Conservation (phyloP, 2,329 filamentous ascomycete species). For the Penicillium hordei region DNA sequence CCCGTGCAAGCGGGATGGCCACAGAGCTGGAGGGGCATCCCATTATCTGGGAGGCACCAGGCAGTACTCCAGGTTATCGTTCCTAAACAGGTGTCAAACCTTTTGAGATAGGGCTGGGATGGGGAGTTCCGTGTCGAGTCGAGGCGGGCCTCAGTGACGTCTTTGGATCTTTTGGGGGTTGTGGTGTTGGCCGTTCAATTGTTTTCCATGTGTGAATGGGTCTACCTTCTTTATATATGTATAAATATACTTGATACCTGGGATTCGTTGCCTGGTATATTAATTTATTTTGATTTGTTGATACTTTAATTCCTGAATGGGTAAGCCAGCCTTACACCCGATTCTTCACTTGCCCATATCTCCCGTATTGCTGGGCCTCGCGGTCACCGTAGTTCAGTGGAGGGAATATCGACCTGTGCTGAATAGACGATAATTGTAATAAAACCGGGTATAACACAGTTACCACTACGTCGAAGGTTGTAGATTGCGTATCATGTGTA, state of each 20-base stretch:
- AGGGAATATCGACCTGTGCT: neutral
- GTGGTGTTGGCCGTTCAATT: neutral
- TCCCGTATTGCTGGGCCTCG: neutral
- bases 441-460: neutral
- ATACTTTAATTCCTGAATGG: neutral
- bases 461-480: neutral
- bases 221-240: neutral
- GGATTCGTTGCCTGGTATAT: neutral
- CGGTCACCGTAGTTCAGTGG: neutral
- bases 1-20: neutral
- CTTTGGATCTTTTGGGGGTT: neutral
- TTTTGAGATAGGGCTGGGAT: neutral
- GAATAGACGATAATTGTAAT: neutral
- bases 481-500: neutral
- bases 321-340: neutral
- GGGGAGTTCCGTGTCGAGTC: neutral
- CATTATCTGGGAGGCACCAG: slow-evolving; percentile 8
- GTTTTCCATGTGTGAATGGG: neutral
- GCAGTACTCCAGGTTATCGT: neutral
- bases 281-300: neutral
- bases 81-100: neutral
- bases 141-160: neutral
- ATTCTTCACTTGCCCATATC: neutral
- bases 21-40: slow-evolving; percentile 21
- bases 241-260: neutral